These are phyloP conservation scores for Coprinopsis cinerea DNA, from an alignment of 768 basidiomycete species.

Conservation along the genomic window DNA sequence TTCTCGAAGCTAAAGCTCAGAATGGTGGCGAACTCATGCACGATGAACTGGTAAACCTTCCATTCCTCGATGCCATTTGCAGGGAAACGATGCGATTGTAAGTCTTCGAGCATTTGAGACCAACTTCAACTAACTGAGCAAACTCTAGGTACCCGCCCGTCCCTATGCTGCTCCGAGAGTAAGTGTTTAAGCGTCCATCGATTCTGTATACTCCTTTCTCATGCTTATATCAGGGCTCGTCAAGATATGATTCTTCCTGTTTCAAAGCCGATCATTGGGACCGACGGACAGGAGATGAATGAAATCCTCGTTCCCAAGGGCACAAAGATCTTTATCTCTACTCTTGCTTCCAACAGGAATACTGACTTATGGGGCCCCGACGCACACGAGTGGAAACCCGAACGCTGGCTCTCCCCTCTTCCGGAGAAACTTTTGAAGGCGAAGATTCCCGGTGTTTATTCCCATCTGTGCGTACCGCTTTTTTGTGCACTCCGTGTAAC, in stretches of 20 bases:
- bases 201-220: slow-evolving; percentile 17
- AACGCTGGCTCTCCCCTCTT: slow-evolving; percentile 30
- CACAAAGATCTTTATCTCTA: slow-evolving; percentile 15
- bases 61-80: slow-evolving; percentile 28
- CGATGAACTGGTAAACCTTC: slow-evolving; percentile 23
- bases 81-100: slow-evolving; percentile 25
- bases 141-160: slow-evolving; percentile 4
- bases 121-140: neutral
- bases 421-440: slow-evolving; percentile 21
- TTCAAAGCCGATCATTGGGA: slow-evolving; percentile 19
- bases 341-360: slow-evolving; percentile 6
- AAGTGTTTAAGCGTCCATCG: neutral
- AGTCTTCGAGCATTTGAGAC: neutral
- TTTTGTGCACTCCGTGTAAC: neutral
- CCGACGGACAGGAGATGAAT: slow-evolving; percentile 19
- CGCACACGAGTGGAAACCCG: slow-evolving; percentile 30
- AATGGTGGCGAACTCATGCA: slow-evolving; percentile 19
- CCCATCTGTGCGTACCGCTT: slow-evolving; percentile 26
- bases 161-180: slow-evolving; percentile 3
- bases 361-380: slow-evolving; percentile 31
- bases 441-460: slow-evolving; percentile 21
- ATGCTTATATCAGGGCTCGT: slow-evolving; percentile 16
- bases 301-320: slow-evolving; percentile 18
- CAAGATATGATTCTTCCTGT: slow-evolving; percentile 19
- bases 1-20: slow-evolving; percentile 18